phyloP scores from a whole-genome alignment of 306 rosid species.

The Cucurbita ficifolia region DNA sequence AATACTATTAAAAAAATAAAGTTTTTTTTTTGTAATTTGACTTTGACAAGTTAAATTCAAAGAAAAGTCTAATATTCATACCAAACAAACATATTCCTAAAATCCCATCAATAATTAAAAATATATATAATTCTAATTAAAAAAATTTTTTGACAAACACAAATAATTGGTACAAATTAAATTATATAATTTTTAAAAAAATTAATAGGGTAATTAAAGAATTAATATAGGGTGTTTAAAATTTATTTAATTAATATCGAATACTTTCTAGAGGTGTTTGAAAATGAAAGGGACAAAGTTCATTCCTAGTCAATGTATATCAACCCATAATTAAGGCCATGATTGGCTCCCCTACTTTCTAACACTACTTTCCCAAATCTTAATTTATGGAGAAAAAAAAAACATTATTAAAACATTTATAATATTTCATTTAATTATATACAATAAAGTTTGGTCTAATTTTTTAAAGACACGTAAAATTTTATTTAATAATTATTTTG shows the following conservation, averaged over 20 bases:
- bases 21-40: not conserved
- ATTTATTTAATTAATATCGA: not conserved
- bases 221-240: not conserved
- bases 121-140: not conserved
- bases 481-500: too few relatives aligned
- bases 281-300: not conserved
- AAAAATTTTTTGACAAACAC: not conserved
- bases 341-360: conserved; percentile 4
- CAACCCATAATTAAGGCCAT: not conserved
- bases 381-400: not conserved
- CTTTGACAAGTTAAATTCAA: not conserved
- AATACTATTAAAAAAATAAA: not conserved
- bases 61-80: not conserved
- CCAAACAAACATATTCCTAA: not conserved
- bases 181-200: too few relatives aligned
- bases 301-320: not conserved
- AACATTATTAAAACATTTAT: not conserved
- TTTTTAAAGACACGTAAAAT: too few relatives aligned
- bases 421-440: not conserved
- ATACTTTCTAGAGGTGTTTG: not conserved
- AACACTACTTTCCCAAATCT: not conserved
- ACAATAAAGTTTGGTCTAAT: not conserved
- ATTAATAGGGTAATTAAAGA: not conserved
- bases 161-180: not conserved
- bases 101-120: not conserved